Evolutionary conservation across 148 eudicot genomes (phyloP).

Genomic region (Spergularia bocconei): DNA sequence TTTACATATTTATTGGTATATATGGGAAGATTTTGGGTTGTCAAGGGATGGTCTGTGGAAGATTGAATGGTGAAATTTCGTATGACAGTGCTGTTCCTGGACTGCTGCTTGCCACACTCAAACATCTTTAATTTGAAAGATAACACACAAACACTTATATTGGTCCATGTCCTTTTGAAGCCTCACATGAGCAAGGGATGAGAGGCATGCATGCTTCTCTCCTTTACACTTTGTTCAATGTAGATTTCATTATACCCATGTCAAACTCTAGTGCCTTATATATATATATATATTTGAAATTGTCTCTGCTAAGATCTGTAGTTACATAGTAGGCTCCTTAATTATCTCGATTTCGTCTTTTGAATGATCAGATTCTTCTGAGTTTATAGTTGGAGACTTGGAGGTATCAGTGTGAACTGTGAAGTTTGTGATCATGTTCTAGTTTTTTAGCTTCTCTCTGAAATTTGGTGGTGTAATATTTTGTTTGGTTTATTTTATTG

Average conservation of each 20-base stretch:
- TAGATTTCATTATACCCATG: neutral
- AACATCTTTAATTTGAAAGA: no score
- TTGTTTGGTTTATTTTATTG: neutral
- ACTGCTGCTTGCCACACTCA: neutral
- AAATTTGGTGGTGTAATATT: no score
- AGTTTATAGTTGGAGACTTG: neutral
- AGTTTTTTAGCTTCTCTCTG: neutral
- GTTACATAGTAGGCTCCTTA: neutral
- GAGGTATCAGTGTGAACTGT: neutral
- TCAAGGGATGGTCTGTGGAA: neutral
- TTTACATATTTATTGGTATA: neutral
- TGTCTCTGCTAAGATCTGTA: neutral
- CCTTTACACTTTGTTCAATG: neutral
- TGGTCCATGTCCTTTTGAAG: no score
- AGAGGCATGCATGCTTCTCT: neutral
- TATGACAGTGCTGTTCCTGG: neutral
- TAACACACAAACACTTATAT: neutral
- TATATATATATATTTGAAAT: neutral
- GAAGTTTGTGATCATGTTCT: neutral
- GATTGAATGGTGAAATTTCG: neutral
- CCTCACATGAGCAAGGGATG: neutral
- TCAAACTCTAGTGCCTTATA: neutral
- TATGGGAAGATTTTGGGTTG: neutral
- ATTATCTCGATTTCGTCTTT: neutral
- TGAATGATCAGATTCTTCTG: neutral